phyloP scores from a whole-genome alignment of 345 rosid species.

The Eucalyptus brandiana region DNA sequence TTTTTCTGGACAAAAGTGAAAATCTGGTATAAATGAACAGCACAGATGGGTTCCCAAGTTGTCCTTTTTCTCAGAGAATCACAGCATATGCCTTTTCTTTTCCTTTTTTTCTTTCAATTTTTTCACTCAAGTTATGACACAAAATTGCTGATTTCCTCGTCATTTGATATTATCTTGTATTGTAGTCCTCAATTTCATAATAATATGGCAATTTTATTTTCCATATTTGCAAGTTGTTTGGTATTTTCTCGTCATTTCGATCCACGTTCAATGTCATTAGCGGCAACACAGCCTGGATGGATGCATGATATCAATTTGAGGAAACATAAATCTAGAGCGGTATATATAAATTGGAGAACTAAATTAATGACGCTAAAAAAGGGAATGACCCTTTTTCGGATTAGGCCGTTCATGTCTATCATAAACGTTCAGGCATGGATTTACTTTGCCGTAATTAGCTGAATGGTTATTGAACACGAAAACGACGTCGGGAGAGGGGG shows the following conservation, averaged over 20 bases:
- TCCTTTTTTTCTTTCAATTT: neutral
- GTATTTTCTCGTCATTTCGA: neutral
- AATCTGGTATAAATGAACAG: neutral
- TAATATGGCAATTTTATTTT: neutral
- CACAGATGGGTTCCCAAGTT: neutral
- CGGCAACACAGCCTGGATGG: neutral
- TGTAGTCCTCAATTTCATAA: neutral
- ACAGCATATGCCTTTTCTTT: neutral
- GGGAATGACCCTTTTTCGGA: neutral
- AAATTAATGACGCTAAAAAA: neutral
- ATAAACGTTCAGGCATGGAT: neutral
- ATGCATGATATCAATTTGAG: neutral
- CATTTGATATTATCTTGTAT: neutral
- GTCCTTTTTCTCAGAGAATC: neutral
- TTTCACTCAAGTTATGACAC: neutral
- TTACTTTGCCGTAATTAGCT: neutral
- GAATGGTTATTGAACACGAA: neutral
- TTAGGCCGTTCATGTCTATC: neutral
- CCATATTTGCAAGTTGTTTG: neutral
- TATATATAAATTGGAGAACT: neutral
- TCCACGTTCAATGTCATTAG: neutral
- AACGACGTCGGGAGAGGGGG: neutral
- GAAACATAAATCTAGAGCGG: neutral
- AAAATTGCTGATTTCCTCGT: neutral
- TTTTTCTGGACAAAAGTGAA: neutral